Evolutionary conservation across 2,329 filamentous ascomycete genomes (phyloP).

Genomic region (Scleromitrula shiraiana): DNA sequence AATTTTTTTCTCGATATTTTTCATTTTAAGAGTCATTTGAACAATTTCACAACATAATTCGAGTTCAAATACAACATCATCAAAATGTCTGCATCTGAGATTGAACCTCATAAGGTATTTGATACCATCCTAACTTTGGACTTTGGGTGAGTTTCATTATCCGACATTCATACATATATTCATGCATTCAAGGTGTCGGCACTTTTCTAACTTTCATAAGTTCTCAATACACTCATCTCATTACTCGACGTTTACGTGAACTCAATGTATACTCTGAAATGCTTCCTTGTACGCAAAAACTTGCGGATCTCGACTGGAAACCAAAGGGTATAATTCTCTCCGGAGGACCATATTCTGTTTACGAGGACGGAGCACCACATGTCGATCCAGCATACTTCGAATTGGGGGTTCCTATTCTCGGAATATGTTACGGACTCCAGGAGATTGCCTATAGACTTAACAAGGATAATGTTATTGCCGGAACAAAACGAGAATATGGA

Average conservation of each 20-base stretch:
- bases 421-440: slow-evolving; percentile 44
- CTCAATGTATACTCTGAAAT: slow-evolving; percentile 82
- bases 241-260: slow-evolving; percentile 58
- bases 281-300: slow-evolving; percentile 78
- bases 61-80: neutral
- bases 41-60: neutral
- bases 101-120: slow-evolving; percentile 26
- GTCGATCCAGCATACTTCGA: slow-evolving; percentile 74
- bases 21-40: neutral
- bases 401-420: slow-evolving; percentile 29
- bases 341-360: slow-evolving; percentile 68
- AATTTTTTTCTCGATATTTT: neutral
- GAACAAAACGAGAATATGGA: slow-evolving; percentile 43
- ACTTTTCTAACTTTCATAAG: slow-evolving; percentile 20
- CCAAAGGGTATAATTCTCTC: slow-evolving; percentile 79
- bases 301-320: slow-evolving; percentile 67
- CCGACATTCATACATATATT: too few species aligned
- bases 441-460: slow-evolving; percentile 66
- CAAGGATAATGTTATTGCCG: slow-evolving; percentile 56
- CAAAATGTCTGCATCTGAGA: neutral
- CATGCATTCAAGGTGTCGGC: neutral
- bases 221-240: slow-evolving; percentile 65
- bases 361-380: slow-evolving; percentile 68
- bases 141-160: slow-evolving; percentile 41
- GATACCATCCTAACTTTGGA: slow-evolving; percentile 62